Evolutionary conservation across 202 grass and related monocot genomes (phyloP).

Genomic region (Cymbopogon flexuosus): DNA sequence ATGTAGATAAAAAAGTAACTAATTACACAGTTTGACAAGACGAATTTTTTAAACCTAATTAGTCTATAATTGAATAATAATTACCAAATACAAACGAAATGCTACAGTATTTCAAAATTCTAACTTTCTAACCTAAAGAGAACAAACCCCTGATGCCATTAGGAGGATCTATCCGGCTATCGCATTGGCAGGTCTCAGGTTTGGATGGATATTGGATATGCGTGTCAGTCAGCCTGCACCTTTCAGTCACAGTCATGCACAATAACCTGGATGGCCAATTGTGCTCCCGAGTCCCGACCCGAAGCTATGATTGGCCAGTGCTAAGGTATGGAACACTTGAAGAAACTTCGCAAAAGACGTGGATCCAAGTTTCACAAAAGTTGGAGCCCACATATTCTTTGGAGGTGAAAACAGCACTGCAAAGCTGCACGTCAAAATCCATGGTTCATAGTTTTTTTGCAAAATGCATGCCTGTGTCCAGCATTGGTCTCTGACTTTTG

Average conservation of each 20-base stretch:
- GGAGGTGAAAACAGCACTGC: constrained; percentile 9
- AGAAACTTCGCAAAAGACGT: neutral
- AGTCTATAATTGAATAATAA: no score
- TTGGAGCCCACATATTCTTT: neutral
- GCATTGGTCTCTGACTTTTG: neutral
- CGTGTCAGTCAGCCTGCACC: constrained; percentile 14
- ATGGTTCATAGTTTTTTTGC: neutral
- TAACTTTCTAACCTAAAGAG: no score
- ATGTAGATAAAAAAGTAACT: no score
- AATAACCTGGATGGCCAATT: constrained; percentile 12
- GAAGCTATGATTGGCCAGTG: constrained; percentile 12
- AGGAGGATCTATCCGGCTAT: neutral
- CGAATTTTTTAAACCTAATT: no score
- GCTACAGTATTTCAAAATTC: no score
- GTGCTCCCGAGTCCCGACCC: neutral
- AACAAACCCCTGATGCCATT: neutral
- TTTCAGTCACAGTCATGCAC: constrained; percentile 25
- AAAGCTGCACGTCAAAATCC: neutral
- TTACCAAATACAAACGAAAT: no score
- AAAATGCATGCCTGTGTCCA: neutral
- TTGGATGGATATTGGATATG: neutral
- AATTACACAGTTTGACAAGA: no score
- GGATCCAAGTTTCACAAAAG: constrained; percentile 30
- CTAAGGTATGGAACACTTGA: neutral
- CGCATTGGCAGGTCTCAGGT: neutral